Percentiles rank a stretch among this genome's conserved stretches.
Conservation (phyloP, 2,329 filamentous ascomycete genomes). For the Furcasterigmium sp. region DNA sequence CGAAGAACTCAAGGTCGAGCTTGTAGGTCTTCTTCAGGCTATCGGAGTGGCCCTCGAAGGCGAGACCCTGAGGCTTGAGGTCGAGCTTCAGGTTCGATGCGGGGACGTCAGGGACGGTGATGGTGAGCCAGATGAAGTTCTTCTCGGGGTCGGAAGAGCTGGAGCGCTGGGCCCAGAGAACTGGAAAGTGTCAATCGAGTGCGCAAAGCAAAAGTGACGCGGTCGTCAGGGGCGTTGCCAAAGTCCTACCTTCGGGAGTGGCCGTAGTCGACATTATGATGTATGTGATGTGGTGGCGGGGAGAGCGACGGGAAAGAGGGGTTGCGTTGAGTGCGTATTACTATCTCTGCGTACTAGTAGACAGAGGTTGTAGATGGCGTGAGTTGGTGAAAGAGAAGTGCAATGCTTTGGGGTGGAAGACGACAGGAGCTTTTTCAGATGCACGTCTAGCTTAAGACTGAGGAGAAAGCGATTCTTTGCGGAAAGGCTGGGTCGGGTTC, state of each 20-base stretch:
- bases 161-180: slow-evolving; percentile 97
- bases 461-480: not conserved
- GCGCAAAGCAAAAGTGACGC: not conserved
- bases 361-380: no score
- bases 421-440: no score
- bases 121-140: slow-evolving; percentile 93
- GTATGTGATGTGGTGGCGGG: not conserved
- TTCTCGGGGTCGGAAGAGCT: slow-evolving; percentile 71
- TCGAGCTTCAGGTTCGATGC: slow-evolving; percentile 74
- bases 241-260: slow-evolving; percentile 26
- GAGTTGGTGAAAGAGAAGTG: no score
- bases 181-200: slow-evolving; percentile 41
- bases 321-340: slow-evolving; percentile 2
- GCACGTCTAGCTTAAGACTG: not conserved
- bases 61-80: slow-evolving; percentile 69
- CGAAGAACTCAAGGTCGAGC: slow-evolving; percentile 82
- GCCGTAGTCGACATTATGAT: slow-evolving; percentile 19
- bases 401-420: not conserved
- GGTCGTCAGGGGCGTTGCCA: not conserved
- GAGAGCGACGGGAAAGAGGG: not conserved
- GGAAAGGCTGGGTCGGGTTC: slow-evolving; percentile 1
- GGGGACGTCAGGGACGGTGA: slow-evolving; percentile 81
- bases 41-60: slow-evolving; percentile 77
- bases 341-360: not conserved
- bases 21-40: slow-evolving; percentile 84